Evolutionary conservation across 495 filamentous ascomycete species (phyloP).

Genomic region (Talaromyces wortmannii): DNA sequence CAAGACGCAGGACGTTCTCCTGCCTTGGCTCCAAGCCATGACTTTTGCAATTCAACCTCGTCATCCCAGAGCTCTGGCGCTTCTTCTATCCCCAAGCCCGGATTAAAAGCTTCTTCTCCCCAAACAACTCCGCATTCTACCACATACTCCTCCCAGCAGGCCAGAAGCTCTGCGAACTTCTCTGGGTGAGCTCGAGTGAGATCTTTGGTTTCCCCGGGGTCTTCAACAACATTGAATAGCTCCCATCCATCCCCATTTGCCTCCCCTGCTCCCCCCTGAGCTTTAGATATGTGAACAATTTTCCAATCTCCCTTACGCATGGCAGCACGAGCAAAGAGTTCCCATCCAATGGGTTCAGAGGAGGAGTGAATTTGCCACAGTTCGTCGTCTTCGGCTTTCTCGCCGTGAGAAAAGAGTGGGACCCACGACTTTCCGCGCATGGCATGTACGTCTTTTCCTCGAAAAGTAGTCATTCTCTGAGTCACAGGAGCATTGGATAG

Average conservation of each 20-base stretch:
- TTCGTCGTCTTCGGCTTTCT: slow-evolving; percentile 8
- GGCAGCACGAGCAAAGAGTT: slow-evolving; percentile 27
- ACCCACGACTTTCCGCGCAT: slow-evolving; percentile 12
- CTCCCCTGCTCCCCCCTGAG: slow-evolving; percentile 3
- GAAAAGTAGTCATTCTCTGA: slow-evolving; percentile 5
- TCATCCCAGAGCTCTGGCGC: slow-evolving; percentile 11
- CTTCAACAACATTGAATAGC: slow-evolving; percentile 28
- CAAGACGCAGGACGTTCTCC: slow-evolving; percentile 5
- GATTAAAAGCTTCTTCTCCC: slow-evolving; percentile 7
- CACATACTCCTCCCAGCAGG: slow-evolving; percentile 30
- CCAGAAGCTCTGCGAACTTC: slow-evolving; percentile 24
- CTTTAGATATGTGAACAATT: slow-evolving; percentile 13
- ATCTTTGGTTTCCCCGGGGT: slow-evolving; percentile 33
- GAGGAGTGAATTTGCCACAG: slow-evolving; percentile 10
- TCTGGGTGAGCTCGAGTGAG: slow-evolving; percentile 16
- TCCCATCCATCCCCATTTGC: slow-evolving; percentile 10
- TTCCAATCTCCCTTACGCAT: slow-evolving; percentile 35
- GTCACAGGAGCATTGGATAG: too few species aligned
- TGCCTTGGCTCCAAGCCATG: slow-evolving; percentile 7
- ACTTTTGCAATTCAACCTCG: slow-evolving; percentile 11
- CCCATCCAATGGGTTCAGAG: slow-evolving; percentile 21
- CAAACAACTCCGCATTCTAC: slow-evolving; percentile 13
- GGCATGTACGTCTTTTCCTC: slow-evolving; percentile 6
- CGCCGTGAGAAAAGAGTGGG: slow-evolving; percentile 2
- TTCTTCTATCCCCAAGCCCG: slow-evolving; percentile 5